Conservation (phyloP, 495 filamentous ascomycete genomes). For the Podospora didyma region DNA sequence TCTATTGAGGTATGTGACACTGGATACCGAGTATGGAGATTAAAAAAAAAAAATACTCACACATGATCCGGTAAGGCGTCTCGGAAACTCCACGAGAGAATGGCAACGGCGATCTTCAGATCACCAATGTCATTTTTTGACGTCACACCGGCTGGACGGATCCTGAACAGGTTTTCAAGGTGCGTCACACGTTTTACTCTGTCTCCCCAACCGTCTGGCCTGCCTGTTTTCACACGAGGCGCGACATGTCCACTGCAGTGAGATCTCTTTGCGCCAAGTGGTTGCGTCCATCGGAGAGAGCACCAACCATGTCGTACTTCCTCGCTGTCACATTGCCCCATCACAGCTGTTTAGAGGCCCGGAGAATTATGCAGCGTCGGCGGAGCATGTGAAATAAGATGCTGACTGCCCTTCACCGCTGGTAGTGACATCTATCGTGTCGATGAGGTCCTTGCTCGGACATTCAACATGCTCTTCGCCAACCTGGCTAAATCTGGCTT, state of each 20-base stretch:
- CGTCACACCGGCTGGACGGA: slow-evolving; percentile 94
- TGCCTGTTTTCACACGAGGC: slow-evolving; percentile 1
- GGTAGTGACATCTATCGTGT: slow-evolving; percentile 88
- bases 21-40: background rate
- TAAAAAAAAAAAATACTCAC: slow-evolving; percentile 8
- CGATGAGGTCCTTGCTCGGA: slow-evolving; percentile 89
- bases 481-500: slow-evolving; percentile 82
- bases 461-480: slow-evolving; percentile 91
- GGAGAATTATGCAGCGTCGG: slow-evolving; percentile 9
- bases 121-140: slow-evolving; percentile 99
- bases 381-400: slow-evolving; percentile 4
- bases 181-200: slow-evolving; percentile 29
- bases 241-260: slow-evolving; percentile 15
- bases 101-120: slow-evolving; percentile 97
- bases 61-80: slow-evolving; percentile 58
- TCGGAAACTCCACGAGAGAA: slow-evolving; percentile 92
- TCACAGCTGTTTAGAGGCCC: slow-evolving; percentile 1
- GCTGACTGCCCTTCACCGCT: slow-evolving; percentile 24
- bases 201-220: background rate
- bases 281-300: slow-evolving; percentile 11
- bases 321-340: slow-evolving; percentile 12
- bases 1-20: slow-evolving; percentile 77
- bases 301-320: slow-evolving; percentile 11
- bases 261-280: slow-evolving; percentile 16
- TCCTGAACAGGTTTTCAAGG: slow-evolving; percentile 95